phyloP scores from a whole-genome alignment of 176 grass and related monocot species.

The Oryza rufipogon region DNA sequence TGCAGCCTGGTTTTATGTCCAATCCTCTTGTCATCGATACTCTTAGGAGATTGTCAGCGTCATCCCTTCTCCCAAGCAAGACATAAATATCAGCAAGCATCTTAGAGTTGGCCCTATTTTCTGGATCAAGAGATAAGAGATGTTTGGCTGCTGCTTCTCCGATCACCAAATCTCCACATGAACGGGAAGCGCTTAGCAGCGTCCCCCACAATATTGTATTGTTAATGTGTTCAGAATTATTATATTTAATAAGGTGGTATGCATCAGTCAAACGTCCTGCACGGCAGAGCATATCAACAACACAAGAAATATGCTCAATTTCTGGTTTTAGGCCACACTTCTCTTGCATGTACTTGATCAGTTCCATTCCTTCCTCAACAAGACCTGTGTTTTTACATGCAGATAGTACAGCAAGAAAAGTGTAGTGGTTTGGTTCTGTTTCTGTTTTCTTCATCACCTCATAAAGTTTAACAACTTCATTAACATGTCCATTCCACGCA shows the following conservation, averaged over 20 bases:
- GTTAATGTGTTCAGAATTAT: slow-evolving; percentile 13
- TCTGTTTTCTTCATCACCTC: slow-evolving; percentile 59
- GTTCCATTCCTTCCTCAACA: slow-evolving; percentile 58
- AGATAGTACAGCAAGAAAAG: slow-evolving; percentile 63
- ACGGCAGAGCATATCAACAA: slow-evolving; percentile 73
- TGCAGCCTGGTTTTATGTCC: slow-evolving; percentile 54
- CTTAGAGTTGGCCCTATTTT: slow-evolving; percentile 68
- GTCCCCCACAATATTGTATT: slow-evolving; percentile 53
- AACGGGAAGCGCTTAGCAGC: slow-evolving; percentile 65
- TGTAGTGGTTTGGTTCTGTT: slow-evolving; percentile 63
- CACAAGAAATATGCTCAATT: slow-evolving; percentile 65
- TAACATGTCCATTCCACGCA: slow-evolving; percentile 64
- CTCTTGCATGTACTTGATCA: slow-evolving; percentile 69
- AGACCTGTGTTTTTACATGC: slow-evolving; percentile 67
- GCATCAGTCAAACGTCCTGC: slow-evolving; percentile 61
- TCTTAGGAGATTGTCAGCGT: slow-evolving; percentile 39
- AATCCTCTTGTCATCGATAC: slow-evolving; percentile 42
- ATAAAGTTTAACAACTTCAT: slow-evolving; percentile 57
- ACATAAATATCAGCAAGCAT: slow-evolving; percentile 85
- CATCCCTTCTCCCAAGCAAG: slow-evolving; percentile 65
- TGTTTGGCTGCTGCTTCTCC: slow-evolving; percentile 60
- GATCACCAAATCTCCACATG: slow-evolving; percentile 49
- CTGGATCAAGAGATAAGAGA: slow-evolving; percentile 62
- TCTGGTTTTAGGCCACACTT: slow-evolving; percentile 56
- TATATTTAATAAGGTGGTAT: slow-evolving; percentile 50